Percentiles rank a stretch among this genome's conserved stretches.
phyloP scores from a whole-genome alignment of 345 rosid species.

The Sisymbrium irio region DNA sequence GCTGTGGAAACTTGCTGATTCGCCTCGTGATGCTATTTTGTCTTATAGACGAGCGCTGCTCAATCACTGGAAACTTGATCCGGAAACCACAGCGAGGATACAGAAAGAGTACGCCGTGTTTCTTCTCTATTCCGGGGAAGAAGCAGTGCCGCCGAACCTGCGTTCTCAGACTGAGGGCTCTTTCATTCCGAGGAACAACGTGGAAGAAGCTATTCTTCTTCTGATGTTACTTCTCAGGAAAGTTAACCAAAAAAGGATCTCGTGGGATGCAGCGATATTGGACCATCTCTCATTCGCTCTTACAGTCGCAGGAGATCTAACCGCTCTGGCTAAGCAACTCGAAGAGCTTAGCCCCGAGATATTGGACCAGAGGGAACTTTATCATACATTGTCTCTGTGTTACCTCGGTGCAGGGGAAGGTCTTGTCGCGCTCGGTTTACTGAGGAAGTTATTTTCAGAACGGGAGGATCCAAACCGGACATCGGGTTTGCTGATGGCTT shows the following conservation, averaged over 20 bases:
- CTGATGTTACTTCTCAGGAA: conserved; percentile 71
- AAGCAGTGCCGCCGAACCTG: conserved; percentile 70
- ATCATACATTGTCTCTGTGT: conserved; percentile 56
- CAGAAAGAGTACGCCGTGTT: conserved; percentile 72
- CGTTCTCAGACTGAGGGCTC: conserved; percentile 64
- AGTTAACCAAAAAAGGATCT: conserved; percentile 51
- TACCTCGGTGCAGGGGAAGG: conserved; percentile 66
- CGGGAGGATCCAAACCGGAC: conserved; percentile 51
- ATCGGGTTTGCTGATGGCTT: conserved; percentile 61
- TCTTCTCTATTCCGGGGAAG: conserved; percentile 81
- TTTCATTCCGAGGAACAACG: conserved; percentile 66
- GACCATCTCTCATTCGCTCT: conserved; percentile 80
- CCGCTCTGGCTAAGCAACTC: conserved; percentile 52
- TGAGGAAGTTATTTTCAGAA: conserved; percentile 51
- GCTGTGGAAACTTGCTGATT: conserved; percentile 71
- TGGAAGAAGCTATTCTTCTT: conserved; percentile 82
- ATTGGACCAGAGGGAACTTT: conserved; percentile 52
- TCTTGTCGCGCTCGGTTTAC: conserved; percentile 60
- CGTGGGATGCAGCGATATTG: conserved; percentile 76
- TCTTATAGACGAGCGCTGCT: conserved; percentile 73
- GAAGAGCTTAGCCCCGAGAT: conserved; percentile 71
- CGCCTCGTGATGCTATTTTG: conserved; percentile 55
- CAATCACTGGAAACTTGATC: conserved; percentile 66
- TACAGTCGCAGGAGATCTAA: conserved; percentile 54
- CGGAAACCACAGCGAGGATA: conserved; percentile 57